These are phyloP conservation scores for Xylariomycetidae sp. DNA, from an alignment of 2,329 filamentous ascomycete species.

Conservation along the genomic window DNA sequence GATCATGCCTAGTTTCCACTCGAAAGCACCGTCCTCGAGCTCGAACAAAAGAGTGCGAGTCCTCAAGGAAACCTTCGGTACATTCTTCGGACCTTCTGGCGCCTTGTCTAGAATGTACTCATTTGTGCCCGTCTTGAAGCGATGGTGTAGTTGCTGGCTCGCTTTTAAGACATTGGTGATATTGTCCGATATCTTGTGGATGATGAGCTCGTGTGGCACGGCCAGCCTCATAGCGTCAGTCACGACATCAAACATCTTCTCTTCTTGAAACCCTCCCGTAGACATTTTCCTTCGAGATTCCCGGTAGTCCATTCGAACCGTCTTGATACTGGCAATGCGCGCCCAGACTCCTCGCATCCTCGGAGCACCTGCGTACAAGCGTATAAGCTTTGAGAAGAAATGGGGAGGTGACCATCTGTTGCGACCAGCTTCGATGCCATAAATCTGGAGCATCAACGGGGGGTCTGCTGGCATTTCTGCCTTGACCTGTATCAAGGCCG, in stretches of 20 bases:
- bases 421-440: slow-evolving; percentile 73
- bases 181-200: slow-evolving; percentile 92
- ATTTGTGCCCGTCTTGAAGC: slow-evolving; percentile 81
- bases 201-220: slow-evolving; percentile 84
- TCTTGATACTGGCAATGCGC: slow-evolving; percentile 77
- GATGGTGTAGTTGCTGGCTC: slow-evolving; percentile 84
- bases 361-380: slow-evolving; percentile 85
- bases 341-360: slow-evolving; percentile 82
- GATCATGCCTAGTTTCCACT: slow-evolving; percentile 94
- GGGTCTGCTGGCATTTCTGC: slow-evolving; percentile 84
- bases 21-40: slow-evolving; percentile 91
- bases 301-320: slow-evolving; percentile 73
- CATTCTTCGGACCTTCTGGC: slow-evolving; percentile 77
- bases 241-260: slow-evolving; percentile 78
- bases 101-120: slow-evolving; percentile 84
- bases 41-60: slow-evolving; percentile 83
- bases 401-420: slow-evolving; percentile 88
- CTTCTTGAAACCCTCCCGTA: slow-evolving; percentile 55
- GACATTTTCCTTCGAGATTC: slow-evolving; percentile 67
- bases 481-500: slow-evolving; percentile 80
- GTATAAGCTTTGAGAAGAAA: slow-evolving; percentile 67
- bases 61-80: slow-evolving; percentile 81
- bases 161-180: slow-evolving; percentile 84
- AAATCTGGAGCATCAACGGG: slow-evolving; percentile 85
- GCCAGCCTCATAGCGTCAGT: slow-evolving; percentile 83